Base-by-base conservation (phyloP, 1,284 basidiomycete species). In the Cryptococcus hybrid region DNA sequence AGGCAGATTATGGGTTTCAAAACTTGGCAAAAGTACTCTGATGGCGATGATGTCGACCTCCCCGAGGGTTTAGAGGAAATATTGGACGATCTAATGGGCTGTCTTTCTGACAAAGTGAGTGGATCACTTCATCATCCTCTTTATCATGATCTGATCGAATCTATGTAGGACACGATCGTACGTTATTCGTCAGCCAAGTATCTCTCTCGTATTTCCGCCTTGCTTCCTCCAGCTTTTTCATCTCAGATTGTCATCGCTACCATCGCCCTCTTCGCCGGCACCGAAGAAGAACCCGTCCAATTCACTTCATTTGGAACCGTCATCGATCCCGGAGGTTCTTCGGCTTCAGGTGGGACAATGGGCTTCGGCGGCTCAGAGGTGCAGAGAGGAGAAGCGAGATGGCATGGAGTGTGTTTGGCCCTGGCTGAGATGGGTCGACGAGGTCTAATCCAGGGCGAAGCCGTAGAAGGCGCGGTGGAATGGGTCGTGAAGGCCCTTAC, bases 131-230 rank as follows among this genome's bases (percentile, higher is more conserved):
- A 24, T 24, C 18, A 35, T 35, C 15, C 11, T 12, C 34, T 38
- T 38, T 53, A 55, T 55, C 58, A 42, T 5, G 38, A 55, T 9
- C 18, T 38, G 37, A 15, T 18, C 2, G 9, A 12, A 24, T 2
- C 24, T 24, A 24, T 24, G 24, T 15, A 96, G 91, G 94, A 98
- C 71, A 97, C 96, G 0, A 81, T 92, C 36, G 92, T 99, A 18
- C 88, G 96, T 47, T 99, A 92, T 84, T 93, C 94, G 8, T 85
- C 91, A 2, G 91, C 96, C 5, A 99, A 99, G 76, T 92, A 91
- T 34, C 80, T 98, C 9, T 90, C 93, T 5, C 86, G 93, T 6
- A 84, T 99, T 44, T 84, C 90, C 1, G 86, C 89, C 60, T 83
- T 89, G 12, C 83, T 99, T 0, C 90, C 95, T 2, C 58, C 75